phyloP scores from a whole-genome alignment of 129 eudicot genomes.

The Tanacetum coccineum region DNA sequence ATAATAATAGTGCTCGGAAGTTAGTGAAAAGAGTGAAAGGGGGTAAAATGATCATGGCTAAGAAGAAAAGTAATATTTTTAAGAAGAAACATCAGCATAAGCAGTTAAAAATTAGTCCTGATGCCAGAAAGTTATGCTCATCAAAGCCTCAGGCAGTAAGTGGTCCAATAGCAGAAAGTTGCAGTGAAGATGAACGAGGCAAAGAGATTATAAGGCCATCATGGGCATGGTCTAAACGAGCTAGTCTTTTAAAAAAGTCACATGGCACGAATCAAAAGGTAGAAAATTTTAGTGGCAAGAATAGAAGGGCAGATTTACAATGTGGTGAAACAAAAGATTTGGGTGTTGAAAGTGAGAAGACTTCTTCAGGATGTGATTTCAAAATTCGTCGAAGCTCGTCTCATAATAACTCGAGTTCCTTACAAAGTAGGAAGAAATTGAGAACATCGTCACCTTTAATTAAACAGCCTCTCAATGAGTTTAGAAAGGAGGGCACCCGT shows the following conservation, averaged over 20 bases:
- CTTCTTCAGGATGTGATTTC: slow-evolving; percentile 15
- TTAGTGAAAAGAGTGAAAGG: slow-evolving; percentile 35
- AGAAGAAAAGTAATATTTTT: slow-evolving; percentile 10
- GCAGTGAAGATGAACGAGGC: slow-evolving; percentile 10
- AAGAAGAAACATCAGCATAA: slow-evolving; percentile 40
- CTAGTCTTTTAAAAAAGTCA: slow-evolving; percentile 39
- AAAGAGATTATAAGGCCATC: slow-evolving; percentile 33
- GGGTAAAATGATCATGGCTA: not conserved
- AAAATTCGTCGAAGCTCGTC: slow-evolving; percentile 13
- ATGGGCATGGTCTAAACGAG: slow-evolving; percentile 65
- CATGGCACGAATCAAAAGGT: not conserved
- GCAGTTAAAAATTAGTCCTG: slow-evolving; percentile 31
- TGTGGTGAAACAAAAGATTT: slow-evolving; percentile 18
- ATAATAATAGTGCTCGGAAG: slow-evolving; percentile 28
- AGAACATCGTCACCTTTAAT: slow-evolving; percentile 2
- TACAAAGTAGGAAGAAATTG: slow-evolving; percentile 22
- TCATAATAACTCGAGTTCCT: too few species aligned
- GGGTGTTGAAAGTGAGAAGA: slow-evolving; percentile 26
- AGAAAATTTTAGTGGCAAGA: slow-evolving; percentile 11
- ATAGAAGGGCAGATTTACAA: slow-evolving; percentile 12
- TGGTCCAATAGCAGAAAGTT: slow-evolving; percentile 24
- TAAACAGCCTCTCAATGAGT: slow-evolving; percentile 11
- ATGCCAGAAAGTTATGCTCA: slow-evolving; percentile 29
- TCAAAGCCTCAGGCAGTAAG: slow-evolving; percentile 44
- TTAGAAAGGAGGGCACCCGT: slow-evolving; percentile 13